A percentile compares a stretch with the other conserved stretches of the same genome.
These are phyloP conservation scores for Jaltomata sinuosa DNA, from an alignment of 257 asterid genomes.

Conservation along the genomic window DNA sequence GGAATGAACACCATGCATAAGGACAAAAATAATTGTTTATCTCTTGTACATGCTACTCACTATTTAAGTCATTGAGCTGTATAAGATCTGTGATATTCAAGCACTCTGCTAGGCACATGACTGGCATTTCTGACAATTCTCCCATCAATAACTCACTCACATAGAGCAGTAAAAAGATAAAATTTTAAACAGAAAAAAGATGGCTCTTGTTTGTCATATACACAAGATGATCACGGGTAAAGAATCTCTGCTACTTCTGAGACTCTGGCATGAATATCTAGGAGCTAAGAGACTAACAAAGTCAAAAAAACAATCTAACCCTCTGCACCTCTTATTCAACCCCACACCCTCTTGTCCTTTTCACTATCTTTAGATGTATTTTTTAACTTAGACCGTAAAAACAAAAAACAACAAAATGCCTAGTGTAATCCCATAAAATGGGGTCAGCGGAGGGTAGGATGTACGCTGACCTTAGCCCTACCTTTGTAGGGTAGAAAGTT, in stretches of 20 bases:
- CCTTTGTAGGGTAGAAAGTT: neutral
- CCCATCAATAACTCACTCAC: neutral
- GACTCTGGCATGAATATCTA: constrained; percentile 1
- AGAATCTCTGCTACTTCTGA: constrained; percentile 11
- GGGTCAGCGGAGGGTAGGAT: neutral
- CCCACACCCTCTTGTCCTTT: neutral
- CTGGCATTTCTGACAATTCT: constrained; percentile 1
- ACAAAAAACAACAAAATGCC: neutral
- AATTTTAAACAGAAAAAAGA: neutral
- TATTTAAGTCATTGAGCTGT: neutral
- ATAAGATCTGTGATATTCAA: neutral
- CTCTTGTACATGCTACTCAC: neutral
- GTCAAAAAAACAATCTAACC: neutral
- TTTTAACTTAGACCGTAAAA: neutral
- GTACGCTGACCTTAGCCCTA: neutral
- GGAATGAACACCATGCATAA: neutral
- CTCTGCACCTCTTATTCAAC: neutral
- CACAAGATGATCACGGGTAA: constrained; percentile 7
- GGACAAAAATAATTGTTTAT: neutral
- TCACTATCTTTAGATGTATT: neutral
- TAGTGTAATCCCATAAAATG: neutral
- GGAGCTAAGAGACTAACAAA: neutral
- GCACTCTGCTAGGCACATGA: neutral
- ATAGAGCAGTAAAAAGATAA: neutral
- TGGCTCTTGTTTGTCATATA: neutral